These are phyloP conservation scores for Fraxinus xanthoxyloides DNA, from an alignment of 305 asterid species.

Conservation along the genomic window DNA sequence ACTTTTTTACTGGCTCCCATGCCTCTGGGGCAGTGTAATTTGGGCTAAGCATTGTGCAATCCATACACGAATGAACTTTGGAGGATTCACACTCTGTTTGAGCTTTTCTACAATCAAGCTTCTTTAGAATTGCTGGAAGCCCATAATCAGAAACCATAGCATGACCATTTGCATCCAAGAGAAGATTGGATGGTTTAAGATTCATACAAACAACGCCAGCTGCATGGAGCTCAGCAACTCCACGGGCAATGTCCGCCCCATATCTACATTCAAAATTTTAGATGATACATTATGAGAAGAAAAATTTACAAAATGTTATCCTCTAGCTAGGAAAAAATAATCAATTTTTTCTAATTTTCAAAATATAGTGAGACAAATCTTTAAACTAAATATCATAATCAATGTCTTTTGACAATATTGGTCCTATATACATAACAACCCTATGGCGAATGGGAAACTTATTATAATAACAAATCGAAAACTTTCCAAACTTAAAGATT, in stretches of 20 bases:
- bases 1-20: conserved; percentile 94
- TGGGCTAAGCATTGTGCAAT: conserved; percentile 97
- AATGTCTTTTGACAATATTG: not conserved
- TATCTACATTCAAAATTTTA: conserved; percentile 54
- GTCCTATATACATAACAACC: not conserved
- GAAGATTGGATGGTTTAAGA: conserved; percentile 93
- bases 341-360: not conserved
- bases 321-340: not conserved
- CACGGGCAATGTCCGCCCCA: conserved; percentile 98
- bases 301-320: not conserved
- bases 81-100: conserved; percentile 71
- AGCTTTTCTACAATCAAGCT: conserved; percentile 80
- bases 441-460: not conserved
- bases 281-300: conserved; percentile 27
- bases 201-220: conserved; percentile 99
- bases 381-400: not conserved
- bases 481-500: not conserved
- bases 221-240: conserved; percentile 98
- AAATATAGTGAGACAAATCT: not conserved
- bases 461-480: not conserved
- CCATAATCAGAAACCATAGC: conserved; percentile 98
- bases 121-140: conserved; percentile 88
- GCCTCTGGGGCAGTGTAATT: conserved; percentile 98
- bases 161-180: conserved; percentile 85
- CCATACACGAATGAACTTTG: conserved; percentile 94